Evolutionary conservation across 1,284 basidiomycete genomes (phyloP).

Genomic region (Schizophyllum amplum): DNA sequence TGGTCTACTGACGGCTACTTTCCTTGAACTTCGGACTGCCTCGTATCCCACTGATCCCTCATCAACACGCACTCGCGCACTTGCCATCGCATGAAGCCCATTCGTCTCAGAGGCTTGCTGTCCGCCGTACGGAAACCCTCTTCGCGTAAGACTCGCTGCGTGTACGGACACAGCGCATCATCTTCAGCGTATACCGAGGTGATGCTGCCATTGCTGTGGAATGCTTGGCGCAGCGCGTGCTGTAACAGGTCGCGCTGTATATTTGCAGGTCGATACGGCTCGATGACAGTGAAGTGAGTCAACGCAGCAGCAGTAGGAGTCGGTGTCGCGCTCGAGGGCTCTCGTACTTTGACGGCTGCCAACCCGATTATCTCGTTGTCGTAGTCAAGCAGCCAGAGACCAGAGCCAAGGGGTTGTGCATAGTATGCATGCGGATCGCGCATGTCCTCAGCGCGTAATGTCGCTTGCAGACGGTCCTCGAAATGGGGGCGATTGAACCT

Average conservation of each 20-base stretch:
- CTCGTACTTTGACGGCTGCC: slow-evolving; percentile 58
- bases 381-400: slow-evolving; percentile 63
- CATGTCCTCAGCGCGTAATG: slow-evolving; percentile 54
- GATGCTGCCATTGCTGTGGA: slow-evolving; percentile 34
- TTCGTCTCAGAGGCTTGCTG: slow-evolving; percentile 25
- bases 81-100: slow-evolving; percentile 52
- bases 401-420: slow-evolving; percentile 46
- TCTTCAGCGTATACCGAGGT: slow-evolving; percentile 36
- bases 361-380: slow-evolving; percentile 55
- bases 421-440: slow-evolving; percentile 50
- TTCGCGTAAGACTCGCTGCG: slow-evolving; percentile 34
- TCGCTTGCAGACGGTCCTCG: slow-evolving; percentile 44
- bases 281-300: slow-evolving; percentile 70
- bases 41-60: slow-evolving; percentile 32
- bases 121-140: slow-evolving; percentile 42
- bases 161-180: slow-evolving; percentile 45
- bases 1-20: slow-evolving; percentile 7
- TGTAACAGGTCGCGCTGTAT: slow-evolving; percentile 62
- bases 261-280: slow-evolving; percentile 44
- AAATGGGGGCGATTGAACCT: slow-evolving; percentile 70
- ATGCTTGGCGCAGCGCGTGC: slow-evolving; percentile 51
- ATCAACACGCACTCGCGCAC: slow-evolving; percentile 31
- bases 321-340: slow-evolving; percentile 12
- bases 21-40: slow-evolving; percentile 10
- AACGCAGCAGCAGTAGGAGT: slow-evolving; percentile 50